phyloP scores from a whole-genome alignment of 805 yeast species.

The Candida ortonii region DNA sequence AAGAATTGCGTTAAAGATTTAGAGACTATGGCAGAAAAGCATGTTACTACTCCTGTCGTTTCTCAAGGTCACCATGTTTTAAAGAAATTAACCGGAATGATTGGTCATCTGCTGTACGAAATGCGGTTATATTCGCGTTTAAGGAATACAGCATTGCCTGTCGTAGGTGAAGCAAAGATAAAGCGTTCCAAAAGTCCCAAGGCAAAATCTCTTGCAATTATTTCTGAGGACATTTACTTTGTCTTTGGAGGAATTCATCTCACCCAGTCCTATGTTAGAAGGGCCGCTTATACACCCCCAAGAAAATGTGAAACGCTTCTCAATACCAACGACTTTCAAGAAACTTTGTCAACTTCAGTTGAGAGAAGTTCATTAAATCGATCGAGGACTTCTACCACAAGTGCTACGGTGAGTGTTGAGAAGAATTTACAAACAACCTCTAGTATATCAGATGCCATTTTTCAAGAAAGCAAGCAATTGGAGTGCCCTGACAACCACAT shows the following conservation, averaged over 20 bases:
- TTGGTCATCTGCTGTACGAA: no score
- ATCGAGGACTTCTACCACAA: no score
- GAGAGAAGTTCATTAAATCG: not conserved
- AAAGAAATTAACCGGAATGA: slow-evolving; percentile 5
- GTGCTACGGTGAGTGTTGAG: no score
- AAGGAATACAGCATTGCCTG: not conserved
- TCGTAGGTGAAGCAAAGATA: not conserved
- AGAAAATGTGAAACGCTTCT: not conserved
- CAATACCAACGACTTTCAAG: not conserved
- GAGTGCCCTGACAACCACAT: no score
- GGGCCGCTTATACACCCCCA: slow-evolving; percentile 4
- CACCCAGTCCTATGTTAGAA: slow-evolving; percentile 12
- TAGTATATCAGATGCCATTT: no score
- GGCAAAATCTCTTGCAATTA: slow-evolving; percentile 3
- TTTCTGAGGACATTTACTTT: slow-evolving; percentile 14
- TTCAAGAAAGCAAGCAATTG: no score
- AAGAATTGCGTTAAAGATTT: slow-evolving; percentile 5
- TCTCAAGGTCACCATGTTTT: slow-evolving; percentile 10
- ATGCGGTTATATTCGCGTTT: not conserved
- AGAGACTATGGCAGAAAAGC: slow-evolving; percentile 6
- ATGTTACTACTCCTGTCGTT: slow-evolving; percentile 9
- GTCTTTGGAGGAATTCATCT: slow-evolving; percentile 15
- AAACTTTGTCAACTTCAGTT: not conserved
- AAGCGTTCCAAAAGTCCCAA: slow-evolving; percentile 1
- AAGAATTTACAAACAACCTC: no score